Conservation (phyloP, 495 filamentous ascomycete genomes). For the Oleoguttula mirabilis region DNA sequence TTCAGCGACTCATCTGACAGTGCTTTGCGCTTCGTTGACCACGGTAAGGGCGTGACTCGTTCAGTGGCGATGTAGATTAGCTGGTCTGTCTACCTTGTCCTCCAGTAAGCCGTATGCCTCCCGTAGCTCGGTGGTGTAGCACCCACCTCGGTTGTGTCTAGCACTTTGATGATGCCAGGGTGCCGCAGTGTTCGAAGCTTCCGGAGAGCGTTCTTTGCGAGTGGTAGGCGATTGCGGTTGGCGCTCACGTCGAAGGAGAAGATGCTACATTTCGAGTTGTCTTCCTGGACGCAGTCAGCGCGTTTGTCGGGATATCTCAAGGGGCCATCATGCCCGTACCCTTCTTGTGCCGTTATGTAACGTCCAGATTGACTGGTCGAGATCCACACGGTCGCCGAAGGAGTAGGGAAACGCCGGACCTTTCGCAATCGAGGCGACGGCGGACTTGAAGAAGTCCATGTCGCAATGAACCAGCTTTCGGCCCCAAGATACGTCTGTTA, state of each 20-base stretch:
- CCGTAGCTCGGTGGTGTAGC: background rate
- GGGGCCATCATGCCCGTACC: slow-evolving; percentile 42
- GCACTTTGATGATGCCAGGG: slow-evolving; percentile 81
- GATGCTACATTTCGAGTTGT: slow-evolving; percentile 84
- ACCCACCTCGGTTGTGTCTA: slow-evolving; percentile 82
- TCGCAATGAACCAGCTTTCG: too few relatives aligned
- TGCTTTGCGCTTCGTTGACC: slow-evolving; percentile 75
- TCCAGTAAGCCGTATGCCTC: slow-evolving; percentile 14
- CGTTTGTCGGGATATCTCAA: too few relatives aligned
- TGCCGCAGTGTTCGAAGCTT: slow-evolving; percentile 87
- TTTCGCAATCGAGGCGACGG: slow-evolving; percentile 91
- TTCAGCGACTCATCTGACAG: slow-evolving; percentile 80
- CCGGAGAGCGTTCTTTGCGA: slow-evolving; percentile 84
- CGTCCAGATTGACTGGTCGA: slow-evolving; percentile 83
- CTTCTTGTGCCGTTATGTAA: slow-evolving; percentile 83
- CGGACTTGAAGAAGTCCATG: slow-evolving; percentile 98
- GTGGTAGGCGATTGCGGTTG: slow-evolving; percentile 65
- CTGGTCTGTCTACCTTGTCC: slow-evolving; percentile 57
- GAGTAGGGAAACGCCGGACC: slow-evolving; percentile 83
- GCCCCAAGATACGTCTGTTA: too few relatives aligned
- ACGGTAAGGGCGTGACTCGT: slow-evolving; percentile 67
- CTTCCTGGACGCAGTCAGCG: slow-evolving; percentile 51
- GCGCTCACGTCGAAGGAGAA: slow-evolving; percentile 82
- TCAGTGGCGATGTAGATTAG: slow-evolving; percentile 95
- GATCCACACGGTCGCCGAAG: slow-evolving; percentile 80